A percentile compares a stretch with the other conserved stretches of the same genome.
Conservation (phyloP, 345 rosid genomes). For the Gossypium stocksii region DNA sequence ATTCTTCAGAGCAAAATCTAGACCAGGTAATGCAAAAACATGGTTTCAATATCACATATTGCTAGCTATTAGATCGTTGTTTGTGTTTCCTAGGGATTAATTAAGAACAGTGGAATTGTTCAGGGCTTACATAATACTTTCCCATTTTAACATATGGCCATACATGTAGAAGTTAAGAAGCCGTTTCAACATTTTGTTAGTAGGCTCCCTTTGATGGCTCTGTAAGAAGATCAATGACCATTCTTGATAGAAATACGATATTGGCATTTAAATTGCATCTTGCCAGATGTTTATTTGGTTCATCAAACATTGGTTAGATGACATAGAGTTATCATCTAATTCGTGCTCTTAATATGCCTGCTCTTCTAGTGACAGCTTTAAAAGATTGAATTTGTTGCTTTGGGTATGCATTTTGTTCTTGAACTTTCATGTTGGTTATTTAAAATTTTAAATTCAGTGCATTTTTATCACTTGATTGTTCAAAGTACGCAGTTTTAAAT, state of each 20-base stretch:
- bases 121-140: not conserved
- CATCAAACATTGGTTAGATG: not conserved
- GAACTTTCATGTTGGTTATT: not conserved
- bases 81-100: not conserved
- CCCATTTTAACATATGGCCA: too few species aligned
- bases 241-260: not conserved
- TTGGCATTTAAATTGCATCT: not conserved
- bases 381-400: not conserved
- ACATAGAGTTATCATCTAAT: not conserved
- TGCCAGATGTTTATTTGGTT: not conserved
- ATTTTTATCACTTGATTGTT: not conserved
- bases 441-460: not conserved
- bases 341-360: not conserved
- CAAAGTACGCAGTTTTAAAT: not conserved
- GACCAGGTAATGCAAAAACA: conserved; percentile 60
- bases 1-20: conserved; percentile 71
- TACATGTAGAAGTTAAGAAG: not conserved
- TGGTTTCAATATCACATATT: not conserved
- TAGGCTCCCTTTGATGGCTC: not conserved
- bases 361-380: not conserved
- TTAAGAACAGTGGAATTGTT: not conserved
- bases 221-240: not conserved
- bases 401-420: not conserved
- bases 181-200: not conserved
- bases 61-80: not conserved